Evolutionary conservation across 1,284 basidiomycete species (phyloP), one percentile per base, ranked within the genome.

Genomic region (Heimioporus punctisporus): DNA sequence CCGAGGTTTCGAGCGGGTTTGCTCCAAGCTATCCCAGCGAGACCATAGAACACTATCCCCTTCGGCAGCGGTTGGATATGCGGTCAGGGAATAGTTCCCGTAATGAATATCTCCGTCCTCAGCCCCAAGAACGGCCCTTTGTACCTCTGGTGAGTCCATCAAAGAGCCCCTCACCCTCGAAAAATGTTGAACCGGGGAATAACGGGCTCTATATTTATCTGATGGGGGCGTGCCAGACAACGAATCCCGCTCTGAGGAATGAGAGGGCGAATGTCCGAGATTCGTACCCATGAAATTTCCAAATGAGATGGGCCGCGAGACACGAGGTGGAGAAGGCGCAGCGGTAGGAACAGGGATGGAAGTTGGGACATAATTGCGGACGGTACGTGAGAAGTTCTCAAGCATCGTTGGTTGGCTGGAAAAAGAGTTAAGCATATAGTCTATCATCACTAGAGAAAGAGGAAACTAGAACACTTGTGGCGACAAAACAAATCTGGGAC

Each of bases 361-460:
- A 21, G 79, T 74, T 3, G 81, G 82, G 21, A 85, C 78, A 50
- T 83, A 84, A 57, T 70, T 77, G 46, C 79, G 77, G 31, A 84
- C 69, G 3, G 79, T 74, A 23, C 78, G 76, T 17, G 82, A 82
- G 60, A 83, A 73, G 34, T 72, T 72, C 63, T 83, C 77, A 17
- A 83, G 71, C 52, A 79, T 73, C 1, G 81, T 76, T 6, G 76
- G 76, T 58, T 76, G 75, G 46, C 82, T 79, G 66, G 45, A 56
- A 56, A 26, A 26, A 25, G 63, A 48, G 31, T 19, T 72, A 53
- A 69, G 70, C 59, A 55, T 49, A 37, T 25, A 9, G 23, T 50
- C 19, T 15, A 25, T 25, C 9, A 46, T 11, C 5, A n/a, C 41
- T 23, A 24, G 46, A 51, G 39, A 14, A 31, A 27, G 14, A 31